Evolutionary conservation across 1,139 yeast genomes (phyloP), one percentile per base, ranked within the genome.

Genomic region (Pneumocystis sp.): DNA sequence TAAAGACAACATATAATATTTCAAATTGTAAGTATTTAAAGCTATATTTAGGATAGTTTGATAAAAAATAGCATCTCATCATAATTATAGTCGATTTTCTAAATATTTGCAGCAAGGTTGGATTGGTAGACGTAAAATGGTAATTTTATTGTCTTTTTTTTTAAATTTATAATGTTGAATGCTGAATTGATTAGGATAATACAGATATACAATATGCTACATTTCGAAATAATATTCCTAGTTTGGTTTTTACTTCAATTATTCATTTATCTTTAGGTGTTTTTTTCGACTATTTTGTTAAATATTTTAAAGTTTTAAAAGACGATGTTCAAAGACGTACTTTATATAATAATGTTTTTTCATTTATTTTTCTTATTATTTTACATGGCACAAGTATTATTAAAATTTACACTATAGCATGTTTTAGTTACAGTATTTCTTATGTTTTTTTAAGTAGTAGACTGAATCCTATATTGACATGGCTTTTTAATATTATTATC

Each of bases 151-250:
- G 44, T 40, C 17, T 64, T 31, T 70, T 40, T 64, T 31, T 70
- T 65, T 15, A 35, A 34, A 17, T 1, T 12, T 7, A 12, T 34
- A n/a, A 2, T 39, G 15, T 42, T 17, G 12, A 17, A 25, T 21
- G 29, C 29, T 34, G 42, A 37, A 15, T n/a, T 3, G n/a, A 19
- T 35, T 42, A 71, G 69, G 81, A 95, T 74, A 91, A 91, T 73
- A 86, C 96, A 3, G 99, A 95, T 73, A 79, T 80, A 57, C 99
- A 95, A 74, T 95, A 93, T 73, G 78, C 89, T 40, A 89, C 90
- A 72, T 90, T 95, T 74, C 81, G 98, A 71, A 86, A 87, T 72
- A 90, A 89, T 73, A 80, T 91, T 70, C 82, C 84, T 12, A 74
- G 87, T 65, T 76, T 95, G 64, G 74, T 79, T 35, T 82, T 77